phyloP scores from a whole-genome alignment of 2,329 filamentous ascomycete species.

The Colletotrichum trifolii region DNA sequence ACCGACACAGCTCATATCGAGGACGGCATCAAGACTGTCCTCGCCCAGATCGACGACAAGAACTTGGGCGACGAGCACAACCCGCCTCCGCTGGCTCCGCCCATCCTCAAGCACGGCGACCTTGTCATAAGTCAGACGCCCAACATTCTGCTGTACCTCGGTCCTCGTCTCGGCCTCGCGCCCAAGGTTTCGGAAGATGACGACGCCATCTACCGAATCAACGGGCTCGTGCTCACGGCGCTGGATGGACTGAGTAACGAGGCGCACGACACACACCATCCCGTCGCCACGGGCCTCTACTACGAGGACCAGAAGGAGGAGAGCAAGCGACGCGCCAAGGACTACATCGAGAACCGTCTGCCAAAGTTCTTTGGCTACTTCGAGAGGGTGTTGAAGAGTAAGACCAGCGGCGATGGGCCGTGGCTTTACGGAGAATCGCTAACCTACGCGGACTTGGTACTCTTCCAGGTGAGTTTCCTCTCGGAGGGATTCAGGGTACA shows the following conservation, averaged over 20 bases:
- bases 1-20: conserved; percentile 64
- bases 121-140: conserved; percentile 76
- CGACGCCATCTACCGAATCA: conserved; percentile 66
- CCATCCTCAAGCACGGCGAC: conserved; percentile 71
- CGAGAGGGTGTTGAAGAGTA: conserved; percentile 70
- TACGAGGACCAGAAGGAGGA: conserved; percentile 83
- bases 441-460: conserved; percentile 78
- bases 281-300: conserved; percentile 66
- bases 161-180: conserved; percentile 67
- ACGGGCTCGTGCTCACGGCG: conserved; percentile 74
- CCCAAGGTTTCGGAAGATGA: conserved; percentile 52
- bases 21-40: conserved; percentile 63
- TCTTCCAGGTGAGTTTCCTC: conserved; percentile 71
- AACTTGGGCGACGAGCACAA: conserved; percentile 65
- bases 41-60: conserved; percentile 56
- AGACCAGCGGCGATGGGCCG: conserved; percentile 66
- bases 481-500: fast-evolving
- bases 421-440: conserved; percentile 74
- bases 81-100: conserved; percentile 74
- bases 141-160: conserved; percentile 79
- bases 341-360: conserved; percentile 70
- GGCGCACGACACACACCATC: conserved; percentile 81
- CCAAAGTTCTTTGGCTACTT: conserved; percentile 81
- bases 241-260: conserved; percentile 78
- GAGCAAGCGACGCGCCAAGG: conserved; percentile 64